Evolutionary conservation across 257 asterid genomes (phyloP), one percentile per base, ranked within the genome.

Genomic region (Penstemon davidsonii): DNA sequence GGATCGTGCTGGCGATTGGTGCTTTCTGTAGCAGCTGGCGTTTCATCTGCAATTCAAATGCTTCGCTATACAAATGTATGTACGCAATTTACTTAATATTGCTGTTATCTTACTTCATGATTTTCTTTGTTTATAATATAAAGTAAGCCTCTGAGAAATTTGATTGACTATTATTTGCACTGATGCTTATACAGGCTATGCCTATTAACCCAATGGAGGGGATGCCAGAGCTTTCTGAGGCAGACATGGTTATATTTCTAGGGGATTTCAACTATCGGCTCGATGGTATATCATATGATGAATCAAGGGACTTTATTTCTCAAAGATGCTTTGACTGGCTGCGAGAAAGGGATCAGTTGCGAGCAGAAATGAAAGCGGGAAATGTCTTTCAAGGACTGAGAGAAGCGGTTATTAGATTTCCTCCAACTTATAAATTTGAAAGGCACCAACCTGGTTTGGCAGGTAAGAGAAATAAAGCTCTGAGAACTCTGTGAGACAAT

Each of bases 251-350:
- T 73, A 85, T 94, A 36, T 94, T 94, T 84, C 79, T 94, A 19
- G 99, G 99, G 36, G 99, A 94, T 82, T 91, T 94, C 70, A 94
- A 94, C 73, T 94, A 94, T 82, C 88, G 99, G 52, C 96, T 94
- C 1, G 88, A 86, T 76, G 91, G 85, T 67, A 91, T 88, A 80
- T 88, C 99, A 52, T 88, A 94, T 63, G 97, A 94, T 40, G 97
- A 94, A 80, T 96, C 99, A 11, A 78, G 97, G 70, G 99, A 94
- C 84, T 94, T 91, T 73, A 81, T 94, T 71, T 91, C 97, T 8
- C 99, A 94, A 76, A 85, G 99, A 85, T 76, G 92, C 81, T 94
- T 94, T 77, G 99, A 91, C 74, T 94, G 97, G 99, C 96, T 94
- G 15, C 79, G 88, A 73, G 97, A 94, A 75, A 91, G 79, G 76